Evolutionary conservation across 768 basidiomycete species (phyloP).

Genomic region (Hydnum rufescens): DNA sequence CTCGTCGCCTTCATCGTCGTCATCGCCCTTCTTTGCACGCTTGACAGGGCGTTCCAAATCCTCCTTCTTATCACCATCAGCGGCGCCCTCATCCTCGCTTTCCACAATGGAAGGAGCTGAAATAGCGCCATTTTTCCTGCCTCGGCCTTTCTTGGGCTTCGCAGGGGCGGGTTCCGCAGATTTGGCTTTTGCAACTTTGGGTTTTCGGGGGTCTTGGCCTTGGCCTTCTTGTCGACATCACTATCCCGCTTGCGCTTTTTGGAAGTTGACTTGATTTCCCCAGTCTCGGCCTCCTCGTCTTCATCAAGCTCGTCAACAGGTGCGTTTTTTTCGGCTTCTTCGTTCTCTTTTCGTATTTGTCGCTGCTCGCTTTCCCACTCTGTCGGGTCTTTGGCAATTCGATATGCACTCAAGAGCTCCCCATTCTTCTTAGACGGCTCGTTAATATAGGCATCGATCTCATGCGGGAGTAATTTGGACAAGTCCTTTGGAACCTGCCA

Average conservation of each 20-base stretch:
- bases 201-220: slow-evolving; percentile 23
- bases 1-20: slow-evolving; percentile 33
- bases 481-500: slow-evolving; percentile 77
- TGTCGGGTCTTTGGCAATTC: slow-evolving; percentile 51
- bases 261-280: slow-evolving; percentile 1
- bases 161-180: slow-evolving; percentile 17
- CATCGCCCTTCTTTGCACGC: slow-evolving; percentile 41
- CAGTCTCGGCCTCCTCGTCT: slow-evolving; percentile 24
- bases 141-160: slow-evolving; percentile 17
- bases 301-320: slow-evolving; percentile 52
- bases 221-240: slow-evolving; percentile 19
- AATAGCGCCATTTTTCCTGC: slow-evolving; percentile 26
- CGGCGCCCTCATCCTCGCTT: slow-evolving; percentile 24
- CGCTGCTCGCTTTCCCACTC: slow-evolving; percentile 33
- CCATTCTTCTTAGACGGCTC: slow-evolving; percentile 58
- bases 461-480: slow-evolving; percentile 50
- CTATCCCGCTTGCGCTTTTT: slow-evolving; percentile 28
- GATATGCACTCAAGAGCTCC: slow-evolving; percentile 53
- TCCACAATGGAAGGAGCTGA: slow-evolving; percentile 20
- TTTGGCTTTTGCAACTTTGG: slow-evolving; percentile 38
- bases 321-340: slow-evolving; percentile 28
- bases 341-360: slow-evolving; percentile 22
- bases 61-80: slow-evolving; percentile 23
- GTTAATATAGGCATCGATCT: slow-evolving; percentile 67
- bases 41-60: slow-evolving; percentile 18